A percentile compares a stretch with the other conserved stretches of the same genome.
Evolutionary conservation across 345 rosid genomes (phyloP).

Genomic region (Ailanthus altissimus): DNA sequence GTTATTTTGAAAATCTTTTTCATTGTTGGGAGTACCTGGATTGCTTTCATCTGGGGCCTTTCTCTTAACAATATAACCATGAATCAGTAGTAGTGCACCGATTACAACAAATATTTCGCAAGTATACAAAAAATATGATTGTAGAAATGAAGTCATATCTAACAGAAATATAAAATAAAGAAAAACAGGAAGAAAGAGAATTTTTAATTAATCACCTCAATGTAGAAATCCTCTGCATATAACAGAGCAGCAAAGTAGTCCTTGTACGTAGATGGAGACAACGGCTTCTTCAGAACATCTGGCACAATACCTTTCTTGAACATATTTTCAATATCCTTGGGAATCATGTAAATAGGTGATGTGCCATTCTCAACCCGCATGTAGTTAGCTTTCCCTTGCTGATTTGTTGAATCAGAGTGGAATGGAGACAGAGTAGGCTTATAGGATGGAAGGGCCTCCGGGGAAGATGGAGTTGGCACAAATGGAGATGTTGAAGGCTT

Average conservation of each 20-base stretch:
- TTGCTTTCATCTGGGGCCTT: too few species aligned
- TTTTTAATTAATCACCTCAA: slow-evolving; percentile 25
- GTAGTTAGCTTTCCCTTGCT: background rate
- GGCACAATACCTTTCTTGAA: slow-evolving; percentile 29
- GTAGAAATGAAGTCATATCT: background rate
- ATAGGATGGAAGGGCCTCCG: too few species aligned
- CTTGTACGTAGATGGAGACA: slow-evolving; percentile 31
- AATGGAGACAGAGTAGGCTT: background rate
- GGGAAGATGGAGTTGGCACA: too few species aligned
- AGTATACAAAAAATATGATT: background rate
- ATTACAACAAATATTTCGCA: background rate
- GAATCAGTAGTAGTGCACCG: background rate
- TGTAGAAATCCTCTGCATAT: slow-evolving; percentile 33
- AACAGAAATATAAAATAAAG: background rate
- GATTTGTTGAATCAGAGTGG: too few species aligned
- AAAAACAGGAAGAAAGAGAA: background rate
- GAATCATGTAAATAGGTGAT: slow-evolving; percentile 28
- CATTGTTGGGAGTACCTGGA: too few species aligned
- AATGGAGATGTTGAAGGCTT: too few species aligned
- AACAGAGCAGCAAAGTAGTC: too few species aligned
- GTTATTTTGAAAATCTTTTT: too few species aligned
- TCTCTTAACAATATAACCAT: too few species aligned
- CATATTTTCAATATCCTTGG: slow-evolving; percentile 21
- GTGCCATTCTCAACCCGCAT: too few species aligned
- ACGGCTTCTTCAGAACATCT: slow-evolving; percentile 12